A percentile compares a stretch with the other conserved stretches of the same genome.
Conservation (phyloP, 2,329 filamentous ascomycete genomes). For the Colletotrichum echinochloae region DNA sequence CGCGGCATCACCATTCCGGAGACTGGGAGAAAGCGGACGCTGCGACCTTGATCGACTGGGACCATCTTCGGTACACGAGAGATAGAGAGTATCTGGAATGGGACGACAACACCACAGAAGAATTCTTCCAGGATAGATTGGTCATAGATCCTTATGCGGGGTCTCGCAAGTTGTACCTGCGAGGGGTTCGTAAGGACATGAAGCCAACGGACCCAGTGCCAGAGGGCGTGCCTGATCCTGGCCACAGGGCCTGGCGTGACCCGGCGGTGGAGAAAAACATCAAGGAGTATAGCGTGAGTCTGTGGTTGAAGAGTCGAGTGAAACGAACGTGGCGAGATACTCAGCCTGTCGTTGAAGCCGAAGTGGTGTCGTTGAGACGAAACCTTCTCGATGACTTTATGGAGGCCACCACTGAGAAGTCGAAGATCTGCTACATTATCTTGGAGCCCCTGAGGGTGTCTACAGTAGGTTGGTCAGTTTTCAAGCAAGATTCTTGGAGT, state of each 20-base stretch:
- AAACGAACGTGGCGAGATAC: slow-evolving; percentile 68
- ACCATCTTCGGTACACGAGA: slow-evolving; percentile 58
- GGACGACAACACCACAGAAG: slow-evolving; percentile 56
- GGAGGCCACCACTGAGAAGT: slow-evolving; percentile 58
- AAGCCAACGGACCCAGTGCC: slow-evolving; percentile 76
- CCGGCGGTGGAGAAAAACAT: slow-evolving; percentile 67
- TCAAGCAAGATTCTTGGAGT: slow-evolving; percentile 39
- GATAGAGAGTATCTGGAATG: slow-evolving; percentile 52
- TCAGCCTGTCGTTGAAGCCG: slow-evolving; percentile 86
- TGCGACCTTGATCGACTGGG: slow-evolving; percentile 68
- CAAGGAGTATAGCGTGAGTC: slow-evolving; percentile 84
- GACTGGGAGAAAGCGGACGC: slow-evolving; percentile 36
- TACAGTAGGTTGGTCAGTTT: slow-evolving; percentile 63
- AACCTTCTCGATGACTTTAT: slow-evolving; percentile 82
- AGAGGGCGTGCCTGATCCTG: slow-evolving; percentile 60
- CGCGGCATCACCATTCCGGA: slow-evolving; percentile 45
- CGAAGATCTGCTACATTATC: slow-evolving; percentile 74
- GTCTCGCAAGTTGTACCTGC: slow-evolving; percentile 70
- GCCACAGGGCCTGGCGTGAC: slow-evolving; percentile 57
- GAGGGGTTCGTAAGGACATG: slow-evolving; percentile 66
- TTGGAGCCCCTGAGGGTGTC: slow-evolving; percentile 84
- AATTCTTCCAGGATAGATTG: slow-evolving; percentile 66
- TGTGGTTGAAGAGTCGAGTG: slow-evolving; percentile 71
- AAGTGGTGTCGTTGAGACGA: slow-evolving; percentile 80
- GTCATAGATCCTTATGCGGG: slow-evolving; percentile 70